Evolutionary conservation across 768 basidiomycete species (phyloP).

Genomic region (Exidia glandulosa): DNA sequence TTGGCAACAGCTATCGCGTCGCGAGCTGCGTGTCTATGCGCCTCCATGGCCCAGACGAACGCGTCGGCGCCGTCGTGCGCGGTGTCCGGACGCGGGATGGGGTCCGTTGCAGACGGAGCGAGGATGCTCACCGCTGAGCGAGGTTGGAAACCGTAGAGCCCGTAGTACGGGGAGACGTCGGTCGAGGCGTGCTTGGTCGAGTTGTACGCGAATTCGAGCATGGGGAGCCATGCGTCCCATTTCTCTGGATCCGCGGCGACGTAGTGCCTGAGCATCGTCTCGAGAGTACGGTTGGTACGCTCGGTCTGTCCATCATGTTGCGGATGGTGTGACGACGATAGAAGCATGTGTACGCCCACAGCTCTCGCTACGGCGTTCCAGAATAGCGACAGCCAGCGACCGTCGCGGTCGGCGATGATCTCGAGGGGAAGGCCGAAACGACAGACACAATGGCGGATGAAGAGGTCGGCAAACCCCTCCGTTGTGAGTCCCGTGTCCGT

Average conservation of each 20-base stretch:
- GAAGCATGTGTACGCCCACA: background rate
- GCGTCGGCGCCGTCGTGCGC: background rate
- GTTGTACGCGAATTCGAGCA: slow-evolving; percentile 22
- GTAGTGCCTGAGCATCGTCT: slow-evolving; percentile 18
- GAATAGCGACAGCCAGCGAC: slow-evolving; percentile 3
- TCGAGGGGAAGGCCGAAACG: slow-evolving; percentile 2
- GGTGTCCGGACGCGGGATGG: background rate
- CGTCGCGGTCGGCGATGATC: slow-evolving; percentile 5
- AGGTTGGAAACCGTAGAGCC: slow-evolving; percentile 17
- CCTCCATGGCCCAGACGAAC: background rate
- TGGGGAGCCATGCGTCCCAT: slow-evolving; percentile 17
- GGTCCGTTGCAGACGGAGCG: background rate
- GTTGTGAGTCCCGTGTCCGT: slow-evolving; percentile 3
- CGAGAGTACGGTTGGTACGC: slow-evolving; percentile 18
- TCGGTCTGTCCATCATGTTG: slow-evolving; percentile 31
- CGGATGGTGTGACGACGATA: slow-evolving; percentile 27
- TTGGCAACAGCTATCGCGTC: slow-evolving; percentile 12
- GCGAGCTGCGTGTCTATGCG: slow-evolving; percentile 1
- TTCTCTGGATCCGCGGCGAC: slow-evolving; percentile 13
- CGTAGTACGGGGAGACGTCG: slow-evolving; percentile 16
- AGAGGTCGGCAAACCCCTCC: background rate
- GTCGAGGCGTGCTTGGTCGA: slow-evolving; percentile 18
- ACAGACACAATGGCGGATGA: background rate
- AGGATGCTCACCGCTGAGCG: slow-evolving; percentile 4
- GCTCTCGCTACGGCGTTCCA: slow-evolving; percentile 1